Base-by-base conservation (phyloP, 495 filamentous ascomycete genomes). In the Aspergillus affinis region DNA sequence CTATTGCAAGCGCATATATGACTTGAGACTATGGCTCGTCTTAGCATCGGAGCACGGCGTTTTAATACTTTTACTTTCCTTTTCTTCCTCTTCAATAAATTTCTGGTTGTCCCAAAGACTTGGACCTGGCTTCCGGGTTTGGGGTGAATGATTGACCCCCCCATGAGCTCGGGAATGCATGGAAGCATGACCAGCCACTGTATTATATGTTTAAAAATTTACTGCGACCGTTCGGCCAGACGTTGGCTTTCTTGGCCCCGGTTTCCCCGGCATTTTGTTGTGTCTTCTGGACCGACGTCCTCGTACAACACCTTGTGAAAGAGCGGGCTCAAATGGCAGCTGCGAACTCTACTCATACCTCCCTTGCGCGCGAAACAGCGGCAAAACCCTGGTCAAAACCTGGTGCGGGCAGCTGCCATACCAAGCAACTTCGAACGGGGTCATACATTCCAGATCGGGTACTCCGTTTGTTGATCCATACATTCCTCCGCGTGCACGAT, bases 401-500 rank as follows among this genome's bases (percentile, higher is more conserved):
- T 41, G 36, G 2, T 41, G 36, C 41, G 29, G 54, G 61, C 51
- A 58, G 53, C 55, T 65, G 58, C 64, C 70, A 76, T 74, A 63
- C 74, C 72, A 69, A 47, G 15, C 46, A 51, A 47, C 62, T 63
- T 63, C 62, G 55, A 46, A 57, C 48, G 58, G 64, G 50, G 29
- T 65, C 61, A 21, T 27, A 58, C 65, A 72, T 70, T 63, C 68
- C 62, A 21, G 12, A 27, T 36, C 50, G n/a, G 54, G 18, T 27
- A 32, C 27, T 51, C 44, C 52, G 10, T 60, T 59, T 55, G 50
- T 51, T 52, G 49, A 45, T 59, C 47, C 17, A 23, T 49, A 55
- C 68, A 78, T 78, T 78, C 75, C 61, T 70, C 63, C 23, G 32
- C 12, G 68, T 61, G 63, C 63, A 36, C 27, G 60, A 62, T 68